phyloP scores from a whole-genome alignment of 2,329 filamentous ascomycete species.

The Fusarium albosuccineum region DNA sequence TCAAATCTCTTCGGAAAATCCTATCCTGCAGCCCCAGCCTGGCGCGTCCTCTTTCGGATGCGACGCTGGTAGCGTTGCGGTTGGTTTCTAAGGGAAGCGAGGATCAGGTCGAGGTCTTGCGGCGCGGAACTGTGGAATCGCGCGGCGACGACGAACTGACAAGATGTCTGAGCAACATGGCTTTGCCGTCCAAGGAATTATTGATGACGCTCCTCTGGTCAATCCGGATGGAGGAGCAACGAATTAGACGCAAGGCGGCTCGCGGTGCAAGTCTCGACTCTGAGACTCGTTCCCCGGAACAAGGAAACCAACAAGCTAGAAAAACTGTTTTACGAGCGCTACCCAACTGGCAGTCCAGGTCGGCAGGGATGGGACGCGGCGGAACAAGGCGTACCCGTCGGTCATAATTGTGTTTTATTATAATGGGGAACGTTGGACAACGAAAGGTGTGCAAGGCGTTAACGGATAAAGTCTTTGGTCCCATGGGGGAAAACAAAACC shows the following conservation, averaged over 20 bases:
- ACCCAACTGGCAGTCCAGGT: slow-evolving; percentile 10
- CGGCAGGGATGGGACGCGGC: slow-evolving; percentile 37
- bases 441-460: slow-evolving; percentile 31
- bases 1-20: slow-evolving; percentile 73
- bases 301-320: slow-evolving; percentile 35
- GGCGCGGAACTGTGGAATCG: slow-evolving; percentile 51
- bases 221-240: slow-evolving; percentile 58
- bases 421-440: slow-evolving; percentile 21
- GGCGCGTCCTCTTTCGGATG: slow-evolving; percentile 80
- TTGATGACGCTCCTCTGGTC: slow-evolving; percentile 63
- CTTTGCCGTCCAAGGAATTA: slow-evolving; percentile 61
- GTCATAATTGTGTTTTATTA: slow-evolving; percentile 34
- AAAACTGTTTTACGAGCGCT: slow-evolving; percentile 42
- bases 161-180: slow-evolving; percentile 53
- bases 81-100: slow-evolving; percentile 72
- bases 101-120: slow-evolving; percentile 57
- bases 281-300: slow-evolving; percentile 39
- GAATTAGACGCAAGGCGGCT: slow-evolving; percentile 43
- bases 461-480: slow-evolving; percentile 35
- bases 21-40: slow-evolving; percentile 80
- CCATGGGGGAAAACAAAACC: slow-evolving; percentile 29
- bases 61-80: slow-evolving; percentile 80
- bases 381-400: slow-evolving; percentile 32
- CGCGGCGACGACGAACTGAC: slow-evolving; percentile 54
- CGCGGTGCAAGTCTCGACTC: slow-evolving; percentile 37